Conservation (phyloP, 768 basidiomycete species). For the Exidia glandulosa region DNA sequence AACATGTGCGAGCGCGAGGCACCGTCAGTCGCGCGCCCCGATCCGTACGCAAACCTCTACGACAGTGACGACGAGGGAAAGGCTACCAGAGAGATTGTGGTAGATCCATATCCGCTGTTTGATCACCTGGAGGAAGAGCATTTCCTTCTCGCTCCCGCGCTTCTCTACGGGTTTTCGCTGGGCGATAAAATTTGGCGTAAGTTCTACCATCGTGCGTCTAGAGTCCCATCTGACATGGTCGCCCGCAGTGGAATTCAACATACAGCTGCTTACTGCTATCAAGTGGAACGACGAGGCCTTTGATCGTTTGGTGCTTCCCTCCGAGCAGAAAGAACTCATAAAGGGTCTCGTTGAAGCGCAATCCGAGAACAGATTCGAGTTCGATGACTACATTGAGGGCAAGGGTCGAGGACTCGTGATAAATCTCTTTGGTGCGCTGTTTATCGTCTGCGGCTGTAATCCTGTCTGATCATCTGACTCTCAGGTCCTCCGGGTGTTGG, state of each 20-base stretch:
- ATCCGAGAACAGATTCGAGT: conserved; percentile 33
- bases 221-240: too few relatives aligned
- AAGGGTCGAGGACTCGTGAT: conserved; percentile 54
- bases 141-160: conserved; percentile 41
- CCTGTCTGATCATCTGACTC: not conserved
- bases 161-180: conserved; percentile 54
- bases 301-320: conserved; percentile 44
- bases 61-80: not conserved
- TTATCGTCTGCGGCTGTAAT: not conserved
- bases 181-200: conserved; percentile 48
- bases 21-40: not conserved
- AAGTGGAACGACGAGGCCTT: conserved; percentile 50
- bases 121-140: conserved; percentile 39
- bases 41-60: not conserved
- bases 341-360: conserved; percentile 48
- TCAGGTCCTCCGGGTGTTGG: conserved; percentile 42
- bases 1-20: not conserved
- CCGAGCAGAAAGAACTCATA: conserved; percentile 40
- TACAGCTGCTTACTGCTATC: conserved; percentile 41
- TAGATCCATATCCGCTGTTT: conserved; percentile 5
- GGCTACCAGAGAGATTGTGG: not conserved
- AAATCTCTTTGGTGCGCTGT: conserved; percentile 32
- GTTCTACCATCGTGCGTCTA: conserved; percentile 19
- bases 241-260: conserved; percentile 44
- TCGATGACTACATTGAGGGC: conserved; percentile 53